phyloP scores from a whole-genome alignment of 2,329 filamentous ascomycete species.

The Cucurbitaria berberidis region DNA sequence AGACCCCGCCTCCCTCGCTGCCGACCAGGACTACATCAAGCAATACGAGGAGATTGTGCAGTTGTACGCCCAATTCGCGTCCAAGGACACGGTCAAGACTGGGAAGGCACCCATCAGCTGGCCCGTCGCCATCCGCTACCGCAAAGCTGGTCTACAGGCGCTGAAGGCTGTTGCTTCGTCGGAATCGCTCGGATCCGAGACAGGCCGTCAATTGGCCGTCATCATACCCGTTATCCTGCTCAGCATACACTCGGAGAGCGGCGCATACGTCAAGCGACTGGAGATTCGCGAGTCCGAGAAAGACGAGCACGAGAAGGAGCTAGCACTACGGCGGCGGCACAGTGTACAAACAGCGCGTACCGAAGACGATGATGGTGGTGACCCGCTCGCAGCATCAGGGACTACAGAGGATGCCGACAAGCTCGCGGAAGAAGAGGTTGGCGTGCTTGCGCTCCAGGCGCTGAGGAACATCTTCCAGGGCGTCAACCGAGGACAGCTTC shows the following conservation, averaged over 20 bases:
- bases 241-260: conserved; percentile 79
- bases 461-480: conserved; percentile 84
- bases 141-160: conserved; percentile 66
- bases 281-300: conserved; percentile 70
- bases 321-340: conserved; percentile 69
- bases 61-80: conserved; percentile 80
- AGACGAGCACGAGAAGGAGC: conserved; percentile 72
- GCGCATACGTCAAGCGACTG: conserved; percentile 72
- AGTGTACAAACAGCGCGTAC: conserved; percentile 82
- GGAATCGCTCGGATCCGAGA: conserved; percentile 76
- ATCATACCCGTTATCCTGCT: conserved; percentile 85
- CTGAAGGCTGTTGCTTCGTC: conserved; percentile 80
- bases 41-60: conserved; percentile 84
- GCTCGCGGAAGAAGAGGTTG: conserved; percentile 86
- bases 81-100: conserved; percentile 60
- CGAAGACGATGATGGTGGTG: conserved; percentile 71
- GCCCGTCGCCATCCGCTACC: conserved; percentile 72
- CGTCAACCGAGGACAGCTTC: conserved; percentile 82
- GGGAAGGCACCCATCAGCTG: conserved; percentile 63
- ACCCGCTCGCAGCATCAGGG: conserved; percentile 71
- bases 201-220: conserved; percentile 75
- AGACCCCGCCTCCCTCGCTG: conserved; percentile 82
- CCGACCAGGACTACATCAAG: conserved; percentile 80
- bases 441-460: conserved; percentile 82
- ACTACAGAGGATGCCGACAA: conserved; percentile 88